Evolutionary conservation across 1,284 basidiomycete genomes (phyloP), one percentile per base, ranked within the genome.

Genomic region (Malassezia psittaci): DNA sequence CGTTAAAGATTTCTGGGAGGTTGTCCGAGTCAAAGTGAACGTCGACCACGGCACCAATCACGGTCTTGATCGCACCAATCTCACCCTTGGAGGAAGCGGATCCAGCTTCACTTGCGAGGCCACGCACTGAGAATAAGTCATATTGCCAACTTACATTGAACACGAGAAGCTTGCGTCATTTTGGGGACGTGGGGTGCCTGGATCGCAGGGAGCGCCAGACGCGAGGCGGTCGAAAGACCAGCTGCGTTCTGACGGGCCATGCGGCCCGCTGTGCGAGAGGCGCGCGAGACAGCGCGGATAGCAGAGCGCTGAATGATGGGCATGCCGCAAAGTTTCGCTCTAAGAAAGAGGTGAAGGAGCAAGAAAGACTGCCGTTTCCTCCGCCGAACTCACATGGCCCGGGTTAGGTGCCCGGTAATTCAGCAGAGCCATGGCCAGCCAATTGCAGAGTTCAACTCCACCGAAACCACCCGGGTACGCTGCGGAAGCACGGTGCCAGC

Each of bases 1-100:
- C 93, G 78, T 96, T 96, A 74, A 96, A 84, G 78, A 98, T 96
- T 65, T 90, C 85, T 58, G 93, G 93, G 48, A 96, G 87, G 78
- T 85, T 80, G 66, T 77, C 77, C 44, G 66, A 54, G 56, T 74
- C 72, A 64, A 78, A 78, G 54, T 94, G 89, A 66, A 96, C 91
- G 78, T 98, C 93, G 77, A 98, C 93, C 80, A 98, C 93, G 80
- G 93, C 91, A 68, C 77, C 76, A 52, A 77, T 77, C 64, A 78
- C 76, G 54, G 72, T 66, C 60, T 67, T 64, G 60, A 74, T 66
- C 34, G 54, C 51, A 54, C 73, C 73, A 47, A 64, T 59, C 57
- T 63, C 57, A 42, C 63, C 60, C 57, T 61, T 59, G 29, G 45
- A 37, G 40, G 63, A 44, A 21, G 61, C 52, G 24, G 24, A 3